A percentile compares a stretch with the other conserved stretches of the same genome.
Evolutionary conservation across 331 rosid genomes (phyloP).

Genomic region (Malus hybrid): DNA sequence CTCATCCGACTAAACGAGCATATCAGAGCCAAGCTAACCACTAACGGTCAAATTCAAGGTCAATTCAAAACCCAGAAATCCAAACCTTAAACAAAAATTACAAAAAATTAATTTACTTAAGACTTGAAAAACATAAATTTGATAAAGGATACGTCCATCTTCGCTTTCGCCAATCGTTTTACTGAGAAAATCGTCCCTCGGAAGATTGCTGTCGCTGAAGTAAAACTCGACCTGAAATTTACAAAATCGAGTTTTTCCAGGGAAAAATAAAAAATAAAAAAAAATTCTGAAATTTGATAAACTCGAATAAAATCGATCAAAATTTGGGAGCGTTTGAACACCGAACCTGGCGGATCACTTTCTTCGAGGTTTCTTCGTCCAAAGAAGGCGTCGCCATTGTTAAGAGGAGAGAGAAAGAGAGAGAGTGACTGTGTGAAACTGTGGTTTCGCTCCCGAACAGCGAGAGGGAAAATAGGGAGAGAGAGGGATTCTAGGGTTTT

Average conservation of each 20-base stretch:
- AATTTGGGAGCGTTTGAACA: background rate
- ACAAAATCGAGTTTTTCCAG: no score
- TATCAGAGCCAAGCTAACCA: conserved; percentile 67
- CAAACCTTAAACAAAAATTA: background rate
- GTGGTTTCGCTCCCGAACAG: background rate
- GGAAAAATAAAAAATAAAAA: no score
- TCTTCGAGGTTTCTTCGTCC: conserved; percentile 58
- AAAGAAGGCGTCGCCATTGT: conserved; percentile 52
- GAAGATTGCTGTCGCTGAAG: conserved; percentile 91
- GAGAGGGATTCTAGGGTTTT: conserved; percentile 27
- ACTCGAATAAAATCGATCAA: background rate
- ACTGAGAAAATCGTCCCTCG: conserved; percentile 53
- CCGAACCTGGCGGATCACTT: conserved; percentile 67
- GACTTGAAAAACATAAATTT: background rate
- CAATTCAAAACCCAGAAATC: conserved; percentile 9
- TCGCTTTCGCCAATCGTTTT: conserved; percentile 50
- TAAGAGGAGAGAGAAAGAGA: background rate
- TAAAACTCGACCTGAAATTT: conserved; percentile 72
- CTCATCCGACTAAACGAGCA: conserved; percentile 82
- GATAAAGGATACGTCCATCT: conserved; percentile 77
- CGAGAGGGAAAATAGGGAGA: background rate
- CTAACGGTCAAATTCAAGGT: conserved; percentile 43
- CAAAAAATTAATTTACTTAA: background rate
- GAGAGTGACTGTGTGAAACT: background rate
- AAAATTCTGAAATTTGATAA: no score